Evolutionary conservation across 345 rosid genomes (phyloP).

Genomic region (Citrus medica): DNA sequence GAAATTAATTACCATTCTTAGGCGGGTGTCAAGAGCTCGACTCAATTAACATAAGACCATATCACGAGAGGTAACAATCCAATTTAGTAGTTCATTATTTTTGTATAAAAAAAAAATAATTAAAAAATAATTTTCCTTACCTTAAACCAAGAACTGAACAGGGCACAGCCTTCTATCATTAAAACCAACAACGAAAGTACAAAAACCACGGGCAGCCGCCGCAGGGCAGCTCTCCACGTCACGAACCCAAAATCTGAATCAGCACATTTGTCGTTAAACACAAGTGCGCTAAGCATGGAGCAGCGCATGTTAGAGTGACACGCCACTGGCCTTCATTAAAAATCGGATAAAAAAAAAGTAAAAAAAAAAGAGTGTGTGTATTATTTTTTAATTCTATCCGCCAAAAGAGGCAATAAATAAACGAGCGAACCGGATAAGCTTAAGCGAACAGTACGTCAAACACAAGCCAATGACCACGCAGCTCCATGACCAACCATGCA

Average conservation of each 20-base stretch:
- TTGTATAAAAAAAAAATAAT: background rate
- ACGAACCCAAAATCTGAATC: background rate
- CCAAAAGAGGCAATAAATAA: background rate
- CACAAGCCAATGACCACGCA: constrained; percentile 6
- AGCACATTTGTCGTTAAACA: background rate
- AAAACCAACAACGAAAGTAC: too few species aligned
- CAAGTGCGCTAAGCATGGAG: constrained; percentile 22
- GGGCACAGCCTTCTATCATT: background rate
- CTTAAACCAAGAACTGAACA: background rate
- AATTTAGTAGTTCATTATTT: background rate
- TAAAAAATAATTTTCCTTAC: too few species aligned
- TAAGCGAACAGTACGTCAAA: background rate
- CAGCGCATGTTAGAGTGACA: constrained; percentile 19
- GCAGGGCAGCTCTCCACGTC: too few species aligned
- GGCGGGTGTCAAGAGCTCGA: too few species aligned
- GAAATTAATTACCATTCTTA: too few species aligned
- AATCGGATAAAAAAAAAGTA: constrained; percentile 27
- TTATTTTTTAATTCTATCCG: background rate
- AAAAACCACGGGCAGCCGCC: too few species aligned
- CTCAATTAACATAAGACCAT: background rate
- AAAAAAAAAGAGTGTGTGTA: background rate
- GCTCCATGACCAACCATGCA: constrained; percentile 11
- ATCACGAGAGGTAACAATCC: background rate
- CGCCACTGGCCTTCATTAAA: constrained; percentile 35
- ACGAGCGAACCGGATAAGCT: constrained; percentile 29